These are phyloP conservation scores for Backusella morwellensis DNA, from an alignment of 192 early-diverging fungal genomes.

Conservation along the genomic window DNA sequence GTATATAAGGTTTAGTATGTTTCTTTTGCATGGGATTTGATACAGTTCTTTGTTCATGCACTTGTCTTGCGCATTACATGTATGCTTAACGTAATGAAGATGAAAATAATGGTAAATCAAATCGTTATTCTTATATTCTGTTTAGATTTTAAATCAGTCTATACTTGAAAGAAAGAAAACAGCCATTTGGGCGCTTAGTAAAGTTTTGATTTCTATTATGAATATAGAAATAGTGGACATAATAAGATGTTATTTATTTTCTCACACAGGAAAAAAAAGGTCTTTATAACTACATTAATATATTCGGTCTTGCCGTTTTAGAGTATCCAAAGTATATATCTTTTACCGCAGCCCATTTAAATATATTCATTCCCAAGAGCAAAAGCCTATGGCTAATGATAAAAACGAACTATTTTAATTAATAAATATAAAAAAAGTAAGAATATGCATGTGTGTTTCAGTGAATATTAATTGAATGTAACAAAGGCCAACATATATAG, in stretches of 20 bases:
- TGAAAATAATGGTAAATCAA: background rate
- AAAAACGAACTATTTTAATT: background rate
- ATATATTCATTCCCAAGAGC: background rate
- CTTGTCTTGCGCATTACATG: background rate
- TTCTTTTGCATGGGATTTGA: background rate
- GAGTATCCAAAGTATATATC: background rate
- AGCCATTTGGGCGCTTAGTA: background rate
- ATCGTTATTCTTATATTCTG: background rate
- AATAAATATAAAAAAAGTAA: background rate
- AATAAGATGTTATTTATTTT: background rate
- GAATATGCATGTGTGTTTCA: background rate
- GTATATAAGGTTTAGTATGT: background rate
- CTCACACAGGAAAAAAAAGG: background rate
- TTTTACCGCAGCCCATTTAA: background rate
- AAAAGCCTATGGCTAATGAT: background rate
- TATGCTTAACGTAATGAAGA: background rate
- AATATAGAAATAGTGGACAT: constrained; percentile 5
- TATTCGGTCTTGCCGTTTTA: background rate
- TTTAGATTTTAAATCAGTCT: background rate
- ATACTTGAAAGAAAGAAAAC: background rate
- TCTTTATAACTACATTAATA: background rate
- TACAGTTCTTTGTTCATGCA: background rate
- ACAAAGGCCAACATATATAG: background rate
- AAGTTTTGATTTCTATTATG: background rate
- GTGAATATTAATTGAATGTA: background rate